Evolutionary conservation across 179 eudicot genomes (phyloP), one percentile per base, ranked within the genome.

Genomic region (Actinidia polygama): DNA sequence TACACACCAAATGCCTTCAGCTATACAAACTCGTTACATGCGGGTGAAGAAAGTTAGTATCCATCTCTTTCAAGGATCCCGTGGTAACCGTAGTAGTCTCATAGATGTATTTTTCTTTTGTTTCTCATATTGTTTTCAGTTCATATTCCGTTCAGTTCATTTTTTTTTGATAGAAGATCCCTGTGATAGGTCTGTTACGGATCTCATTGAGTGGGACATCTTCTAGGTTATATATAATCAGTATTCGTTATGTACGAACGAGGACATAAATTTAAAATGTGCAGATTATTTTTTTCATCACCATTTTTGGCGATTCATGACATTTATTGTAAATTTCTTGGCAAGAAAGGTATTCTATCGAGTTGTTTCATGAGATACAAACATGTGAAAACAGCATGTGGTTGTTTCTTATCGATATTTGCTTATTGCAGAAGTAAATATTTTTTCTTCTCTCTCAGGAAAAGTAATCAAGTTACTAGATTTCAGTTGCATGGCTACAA

Each of bases 181-280:
- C 12, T 36, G 11, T 67, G 66, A 84, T 80, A 85, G 62, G 59
- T 82, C 61, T 78, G 44, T 85, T 76, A 80, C 84, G 73, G 83
- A 40, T 53, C 57, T 58, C 71, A 73, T 73, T 76, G 66, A 18
- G 46, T 61, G 30, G 73, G 66, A 77, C 73, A 80, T 55, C 72
- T 62, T 55, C 23, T 73, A 73, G 70, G 74, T 83, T 82, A 78
- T 79, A 80, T 73, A 40, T n/a, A 40, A 40, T 50, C 23, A 53
- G n/a, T 69, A 30, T 77, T 87, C 61, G 61, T 77, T 61, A 47
- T 80, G 86, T 73, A 83, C 11, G 69, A 80, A 78, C 64, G 77
- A 46, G 69, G 78, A 74, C 79, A 84, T 30, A 75, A 58, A 74
- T 73, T 77, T 75, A 57, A 23, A 84, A 82, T 84, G 85, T 86